A percentile compares a stretch with the other conserved stretches of the same genome.
phyloP scores from a whole-genome alignment of 352 stramenopile species.

The Pythium sukuiense region DNA sequence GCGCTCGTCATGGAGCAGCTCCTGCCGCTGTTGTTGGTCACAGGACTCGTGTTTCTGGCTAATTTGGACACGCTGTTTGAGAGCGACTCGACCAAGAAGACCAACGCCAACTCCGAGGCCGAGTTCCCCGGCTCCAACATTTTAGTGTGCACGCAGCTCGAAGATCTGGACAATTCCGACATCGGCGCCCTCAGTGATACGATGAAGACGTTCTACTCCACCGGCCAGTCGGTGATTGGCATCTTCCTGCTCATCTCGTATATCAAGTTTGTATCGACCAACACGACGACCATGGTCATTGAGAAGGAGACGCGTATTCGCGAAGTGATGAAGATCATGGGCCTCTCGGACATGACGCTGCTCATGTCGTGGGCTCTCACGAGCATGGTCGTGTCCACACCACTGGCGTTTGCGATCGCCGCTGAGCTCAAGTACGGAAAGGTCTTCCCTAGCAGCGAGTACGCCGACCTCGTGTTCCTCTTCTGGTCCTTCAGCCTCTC shows the following conservation, averaged over 20 bases:
- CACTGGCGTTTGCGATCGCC: background rate
- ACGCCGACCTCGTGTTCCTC: constrained; percentile 49
- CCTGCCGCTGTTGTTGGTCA: constrained; percentile 30
- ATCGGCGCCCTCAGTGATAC: constrained; percentile 23
- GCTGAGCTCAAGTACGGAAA: constrained; percentile 26
- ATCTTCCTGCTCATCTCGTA: constrained; percentile 35
- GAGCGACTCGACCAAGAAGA: constrained; percentile 2
- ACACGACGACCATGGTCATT: constrained; percentile 62
- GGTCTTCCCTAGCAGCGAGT: constrained; percentile 53
- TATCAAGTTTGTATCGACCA: constrained; percentile 52
- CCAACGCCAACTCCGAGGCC: constrained; percentile 16
- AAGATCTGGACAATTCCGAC: constrained; percentile 14
- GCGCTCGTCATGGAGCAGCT: constrained; percentile 28
- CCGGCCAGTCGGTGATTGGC: constrained; percentile 31
- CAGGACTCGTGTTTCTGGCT: constrained; percentile 22
- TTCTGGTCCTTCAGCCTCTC: constrained; percentile 79
- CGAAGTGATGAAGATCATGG: constrained; percentile 94
- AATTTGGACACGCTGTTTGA: constrained; percentile 30
- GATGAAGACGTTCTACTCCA: constrained; percentile 33
- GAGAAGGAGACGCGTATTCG: constrained; percentile 92
- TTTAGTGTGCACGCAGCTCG: constrained; percentile 8
- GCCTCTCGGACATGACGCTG: constrained; percentile 75
- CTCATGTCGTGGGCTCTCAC: constrained; percentile 81
- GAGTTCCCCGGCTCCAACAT: constrained; percentile 11
- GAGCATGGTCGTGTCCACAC: constrained; percentile 41